These are phyloP conservation scores for Neohortaea acidophila DNA, from an alignment of 495 filamentous ascomycete species.

Conservation along the genomic window DNA sequence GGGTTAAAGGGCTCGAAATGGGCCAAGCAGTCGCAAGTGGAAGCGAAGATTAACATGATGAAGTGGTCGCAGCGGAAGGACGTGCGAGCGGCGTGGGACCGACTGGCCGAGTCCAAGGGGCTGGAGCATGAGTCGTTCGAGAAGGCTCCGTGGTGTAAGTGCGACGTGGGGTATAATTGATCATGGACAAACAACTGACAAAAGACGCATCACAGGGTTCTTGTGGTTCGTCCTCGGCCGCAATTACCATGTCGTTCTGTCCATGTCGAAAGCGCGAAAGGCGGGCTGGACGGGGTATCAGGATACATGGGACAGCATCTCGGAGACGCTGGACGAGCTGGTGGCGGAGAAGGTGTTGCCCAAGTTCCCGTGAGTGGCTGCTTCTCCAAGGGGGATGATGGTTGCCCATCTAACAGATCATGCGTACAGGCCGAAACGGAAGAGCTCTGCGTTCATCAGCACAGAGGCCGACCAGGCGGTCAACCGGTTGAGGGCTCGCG, in stretches of 20 bases:
- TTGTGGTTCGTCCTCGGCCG: constrained; percentile 36
- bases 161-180: too few species aligned
- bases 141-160: constrained; percentile 47
- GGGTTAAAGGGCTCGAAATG: constrained; percentile 27
- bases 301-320: constrained; percentile 39
- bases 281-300: constrained; percentile 34
- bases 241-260: constrained; percentile 34
- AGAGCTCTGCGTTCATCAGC: background rate
- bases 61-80: constrained; percentile 38
- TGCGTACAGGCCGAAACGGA: background rate
- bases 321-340: constrained; percentile 35
- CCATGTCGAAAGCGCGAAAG: constrained; percentile 44
- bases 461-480: background rate
- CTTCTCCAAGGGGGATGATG: background rate
- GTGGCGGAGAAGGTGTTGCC: constrained; percentile 24
- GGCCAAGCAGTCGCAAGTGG: constrained; percentile 24
- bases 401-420: background rate
- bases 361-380: constrained; percentile 2
- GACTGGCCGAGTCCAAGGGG: constrained; percentile 32
- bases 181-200: too few species aligned
- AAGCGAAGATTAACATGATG: constrained; percentile 34
- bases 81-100: constrained; percentile 35
- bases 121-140: constrained; percentile 36
- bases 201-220: too few species aligned
- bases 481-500: background rate